A percentile compares a stretch with the other conserved stretches of the same genome.
Evolutionary conservation across 805 yeast genomes (phyloP).

Genomic region (Suhomyces vadensis): DNA sequence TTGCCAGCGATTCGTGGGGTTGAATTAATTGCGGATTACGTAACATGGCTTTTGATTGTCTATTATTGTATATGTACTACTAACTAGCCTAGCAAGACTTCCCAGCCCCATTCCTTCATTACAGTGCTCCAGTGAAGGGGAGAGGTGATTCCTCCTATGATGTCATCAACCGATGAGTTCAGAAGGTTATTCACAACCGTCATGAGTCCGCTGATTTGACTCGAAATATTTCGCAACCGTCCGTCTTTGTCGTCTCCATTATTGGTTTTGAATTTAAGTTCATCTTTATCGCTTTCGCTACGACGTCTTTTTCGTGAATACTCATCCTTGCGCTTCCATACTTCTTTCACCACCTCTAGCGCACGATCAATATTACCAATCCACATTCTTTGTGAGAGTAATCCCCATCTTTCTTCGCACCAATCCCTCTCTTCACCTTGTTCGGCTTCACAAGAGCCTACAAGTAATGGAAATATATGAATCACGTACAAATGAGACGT

Average conservation of each 20-base stretch:
- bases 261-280: conserved; percentile 16
- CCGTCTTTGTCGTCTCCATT: conserved; percentile 5
- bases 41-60: no score
- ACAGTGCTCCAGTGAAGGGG: conserved; percentile 67
- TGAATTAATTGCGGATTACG: not conserved
- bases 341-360: conserved; percentile 67
- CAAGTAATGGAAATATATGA: conserved; percentile 65
- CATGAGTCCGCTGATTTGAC: conserved; percentile 41
- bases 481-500: conserved; percentile 55
- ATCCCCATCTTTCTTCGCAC: conserved; percentile 59
- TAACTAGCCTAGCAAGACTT: conserved; percentile 53
- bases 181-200: conserved; percentile 37
- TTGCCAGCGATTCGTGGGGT: not conserved
- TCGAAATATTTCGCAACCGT: conserved; percentile 22
- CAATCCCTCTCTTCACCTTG: conserved; percentile 61
- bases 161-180: conserved; percentile 31
- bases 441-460: conserved; percentile 66
- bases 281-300: conserved; percentile 15
- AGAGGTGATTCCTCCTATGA: conserved; percentile 43
- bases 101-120: conserved; percentile 80
- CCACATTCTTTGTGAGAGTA: conserved; percentile 55
- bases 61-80: not conserved
- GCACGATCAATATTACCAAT: conserved; percentile 68
- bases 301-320: conserved; percentile 26
- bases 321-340: conserved; percentile 64